phyloP scores from a whole-genome alignment of 192 early-diverging fungal genomes.

The Rhizoclosmatium sp. region DNA sequence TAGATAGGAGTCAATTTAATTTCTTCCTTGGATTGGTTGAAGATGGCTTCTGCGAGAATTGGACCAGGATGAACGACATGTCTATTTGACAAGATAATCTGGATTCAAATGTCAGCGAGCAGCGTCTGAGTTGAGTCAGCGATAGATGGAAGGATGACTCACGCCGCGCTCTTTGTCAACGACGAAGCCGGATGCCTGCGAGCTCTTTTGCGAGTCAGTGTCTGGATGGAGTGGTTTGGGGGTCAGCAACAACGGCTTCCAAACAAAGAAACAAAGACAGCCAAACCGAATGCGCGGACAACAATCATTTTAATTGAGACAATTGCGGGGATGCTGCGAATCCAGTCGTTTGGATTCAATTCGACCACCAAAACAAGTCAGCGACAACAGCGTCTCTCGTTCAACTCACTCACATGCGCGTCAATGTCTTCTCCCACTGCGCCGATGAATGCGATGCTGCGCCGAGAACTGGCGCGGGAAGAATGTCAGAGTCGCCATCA shows the following conservation, averaged over 20 bases:
- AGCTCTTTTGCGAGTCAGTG: conserved; percentile 72
- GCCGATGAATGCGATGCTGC: background rate
- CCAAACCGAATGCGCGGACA: conserved; percentile 57
- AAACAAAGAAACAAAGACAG: background rate
- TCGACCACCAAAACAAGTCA: too few species aligned
- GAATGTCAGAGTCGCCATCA: too few species aligned
- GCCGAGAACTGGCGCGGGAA: too few species aligned
- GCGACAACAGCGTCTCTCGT: too few species aligned
- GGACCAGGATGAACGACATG: conserved; percentile 76
- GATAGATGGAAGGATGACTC: conserved; percentile 29
- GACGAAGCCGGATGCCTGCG: conserved; percentile 82
- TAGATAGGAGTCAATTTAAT: conserved; percentile 78
- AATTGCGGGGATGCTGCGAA: conserved; percentile 69
- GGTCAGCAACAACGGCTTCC: background rate
- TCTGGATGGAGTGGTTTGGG: conserved; percentile 50
- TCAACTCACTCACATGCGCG: conserved; percentile 4
- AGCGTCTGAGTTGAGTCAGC: background rate
- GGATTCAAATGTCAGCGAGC: background rate
- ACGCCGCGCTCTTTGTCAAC: conserved; percentile 76
- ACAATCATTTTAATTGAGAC: conserved; percentile 77
- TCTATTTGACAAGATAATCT: conserved; percentile 72
- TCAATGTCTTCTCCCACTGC: conserved; percentile 76
- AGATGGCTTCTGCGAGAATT: conserved; percentile 54
- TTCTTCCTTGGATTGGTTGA: conserved; percentile 65
- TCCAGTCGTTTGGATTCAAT: background rate